phyloP scores from a whole-genome alignment of 306 rosid species.

The Pyrus communis region DNA sequence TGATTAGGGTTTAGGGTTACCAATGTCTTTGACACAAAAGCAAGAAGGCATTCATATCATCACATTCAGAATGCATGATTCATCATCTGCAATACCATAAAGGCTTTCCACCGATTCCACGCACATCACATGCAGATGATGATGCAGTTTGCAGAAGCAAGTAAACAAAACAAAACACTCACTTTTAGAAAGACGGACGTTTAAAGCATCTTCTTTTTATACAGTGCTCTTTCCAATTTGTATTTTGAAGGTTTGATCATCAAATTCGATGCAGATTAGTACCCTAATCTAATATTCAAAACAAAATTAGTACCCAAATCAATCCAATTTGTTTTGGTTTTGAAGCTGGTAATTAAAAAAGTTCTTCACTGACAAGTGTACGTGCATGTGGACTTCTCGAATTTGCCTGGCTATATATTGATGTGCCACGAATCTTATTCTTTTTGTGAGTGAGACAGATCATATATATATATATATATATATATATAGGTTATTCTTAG shows the following conservation, averaged over 20 bases:
- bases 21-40: neutral
- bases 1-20: neutral
- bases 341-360: neutral
- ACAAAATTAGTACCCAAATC: neutral
- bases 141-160: neutral
- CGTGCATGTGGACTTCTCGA: neutral
- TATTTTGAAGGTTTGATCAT: neutral
- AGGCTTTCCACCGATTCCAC: neutral
- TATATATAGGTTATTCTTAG: neutral
- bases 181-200: conserved; percentile 7
- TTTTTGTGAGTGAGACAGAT: neutral
- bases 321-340: neutral
- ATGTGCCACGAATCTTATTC: neutral
- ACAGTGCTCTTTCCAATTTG: neutral
- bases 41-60: neutral
- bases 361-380: neutral
- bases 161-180: neutral
- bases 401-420: neutral
- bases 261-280: neutral
- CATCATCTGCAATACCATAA: neutral
- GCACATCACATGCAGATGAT: neutral
- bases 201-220: neutral
- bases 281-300: too few relatives aligned
- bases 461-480: too few relatives aligned
- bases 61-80: neutral